Percentiles rank a stretch among this genome's conserved stretches.
Evolutionary conservation across 2,329 filamentous ascomycete genomes (phyloP).

Genomic region (Aaosphaeria arxii): DNA sequence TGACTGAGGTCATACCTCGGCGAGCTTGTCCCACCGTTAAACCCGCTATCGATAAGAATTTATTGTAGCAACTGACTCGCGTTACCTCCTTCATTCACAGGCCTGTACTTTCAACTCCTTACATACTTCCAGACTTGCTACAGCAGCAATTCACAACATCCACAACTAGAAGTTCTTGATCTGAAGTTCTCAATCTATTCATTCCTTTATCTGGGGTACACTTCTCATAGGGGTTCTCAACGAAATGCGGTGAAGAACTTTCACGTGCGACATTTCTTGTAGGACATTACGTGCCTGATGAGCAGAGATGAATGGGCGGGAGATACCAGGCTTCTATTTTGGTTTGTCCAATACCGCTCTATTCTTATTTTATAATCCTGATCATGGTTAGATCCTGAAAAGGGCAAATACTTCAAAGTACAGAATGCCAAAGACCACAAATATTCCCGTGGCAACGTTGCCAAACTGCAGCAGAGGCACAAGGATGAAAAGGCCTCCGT

Average conservation of each 20-base stretch:
- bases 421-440: conserved; percentile 34
- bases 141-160: no score
- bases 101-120: no score
- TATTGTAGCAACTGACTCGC: conserved; percentile 7
- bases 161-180: not conserved
- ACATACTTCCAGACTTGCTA: no score
- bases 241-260: no score
- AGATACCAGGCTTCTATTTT: conserved; percentile 50
- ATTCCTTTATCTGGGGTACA: not conserved
- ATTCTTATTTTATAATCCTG: not conserved
- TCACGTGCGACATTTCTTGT: no score
- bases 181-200: not conserved
- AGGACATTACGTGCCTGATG: no score
- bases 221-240: no score
- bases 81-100: not conserved
- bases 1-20: conserved; percentile 9
- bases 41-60: conserved; percentile 8
- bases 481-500: conserved; percentile 6
- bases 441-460: conserved; percentile 42
- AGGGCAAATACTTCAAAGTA: conserved; percentile 51
- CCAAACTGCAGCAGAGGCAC: conserved; percentile 30
- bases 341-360: conserved; percentile 18
- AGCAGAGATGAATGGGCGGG: conserved; percentile 34
- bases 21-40: not conserved
- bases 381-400: conserved; percentile 37